Evolutionary conservation across 345 rosid species (phyloP), one percentile per base, ranked within the genome.

Genomic region (Populus nigra): DNA sequence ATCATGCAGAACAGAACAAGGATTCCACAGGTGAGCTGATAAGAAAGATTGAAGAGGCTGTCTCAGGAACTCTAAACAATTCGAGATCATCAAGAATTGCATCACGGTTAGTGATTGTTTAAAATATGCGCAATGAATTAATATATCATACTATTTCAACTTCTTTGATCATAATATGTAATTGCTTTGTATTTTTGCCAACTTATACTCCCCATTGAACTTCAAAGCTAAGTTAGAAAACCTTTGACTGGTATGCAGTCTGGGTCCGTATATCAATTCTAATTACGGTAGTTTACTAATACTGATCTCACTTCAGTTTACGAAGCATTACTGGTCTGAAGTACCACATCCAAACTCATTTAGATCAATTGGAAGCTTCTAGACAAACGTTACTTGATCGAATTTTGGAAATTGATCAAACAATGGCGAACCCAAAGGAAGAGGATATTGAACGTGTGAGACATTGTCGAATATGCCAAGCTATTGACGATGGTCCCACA

Each of bases 1-100:
- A 87, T 85, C 83, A 84, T 79, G 84, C 87, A 63, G 98, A 92
- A 83, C 84, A 84, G 83, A 87, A 87, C 81, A 86, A 86, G 76
- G 98, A 91, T 47, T 82, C 86, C 62, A 81, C 89, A 57, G 79
- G 74, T 45, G 99, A 92, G 85, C 83, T 95, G 84, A 89, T 88
- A 18, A 88, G 90, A 87, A 95, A 91, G 87, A 88, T 91, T 84
- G 94, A 92, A 85, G 98, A 95, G 80, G 90, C 93, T 71, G 88
- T 93, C 83, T 79, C 88, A 69, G 91, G 90, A 85, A 80, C 81
- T 80, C 79, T 85, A 72, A 89, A 87, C 80, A 88, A 86, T 80
- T 87, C 88, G 15, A 88, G 84, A 79, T 82, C 94, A 70, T 86
- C 91, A 7, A 86, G 84, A 83, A 78, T 78, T 67, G 55, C 86